Percentiles rank a stretch among this genome's conserved stretches.
Conservation (phyloP, 345 rosid genomes). For the Populus alba region DNA sequence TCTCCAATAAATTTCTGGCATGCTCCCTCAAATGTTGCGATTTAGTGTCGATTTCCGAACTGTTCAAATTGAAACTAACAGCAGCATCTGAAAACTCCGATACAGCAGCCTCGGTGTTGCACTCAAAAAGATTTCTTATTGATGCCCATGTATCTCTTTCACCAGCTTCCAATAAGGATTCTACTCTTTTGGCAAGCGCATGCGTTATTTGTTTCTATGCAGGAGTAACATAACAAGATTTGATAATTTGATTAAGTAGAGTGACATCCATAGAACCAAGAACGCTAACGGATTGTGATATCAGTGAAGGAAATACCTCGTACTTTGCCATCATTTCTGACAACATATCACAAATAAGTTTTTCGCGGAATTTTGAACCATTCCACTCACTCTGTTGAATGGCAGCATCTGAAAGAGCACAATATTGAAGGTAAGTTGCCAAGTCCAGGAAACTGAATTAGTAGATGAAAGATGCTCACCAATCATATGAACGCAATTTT, state of each 20-base stretch:
- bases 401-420: conserved; percentile 45
- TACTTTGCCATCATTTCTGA: conserved; percentile 46
- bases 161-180: conserved; percentile 57
- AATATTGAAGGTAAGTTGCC: background rate
- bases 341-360: conserved; percentile 59
- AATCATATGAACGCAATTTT: background rate
- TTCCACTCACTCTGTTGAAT: conserved; percentile 61
- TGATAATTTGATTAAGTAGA: background rate
- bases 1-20: conserved; percentile 59
- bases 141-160: conserved; percentile 61
- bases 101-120: conserved; percentile 48
- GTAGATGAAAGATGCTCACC: background rate
- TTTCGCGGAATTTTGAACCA: conserved; percentile 55
- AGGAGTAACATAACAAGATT: conserved; percentile 7
- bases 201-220: conserved; percentile 50
- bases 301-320: conserved; percentile 43
- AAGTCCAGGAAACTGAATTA: background rate
- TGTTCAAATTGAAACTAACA: conserved; percentile 61
- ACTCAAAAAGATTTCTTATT: conserved; percentile 58
- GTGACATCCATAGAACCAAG: background rate
- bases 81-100: conserved; percentile 27
- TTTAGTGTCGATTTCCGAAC: conserved; percentile 34
- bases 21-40: conserved; percentile 47
- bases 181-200: conserved; percentile 47
- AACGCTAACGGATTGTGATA: background rate